These are phyloP conservation scores for Boletellus ananiceps DNA, from an alignment of 768 basidiomycete genomes.

Conservation along the genomic window DNA sequence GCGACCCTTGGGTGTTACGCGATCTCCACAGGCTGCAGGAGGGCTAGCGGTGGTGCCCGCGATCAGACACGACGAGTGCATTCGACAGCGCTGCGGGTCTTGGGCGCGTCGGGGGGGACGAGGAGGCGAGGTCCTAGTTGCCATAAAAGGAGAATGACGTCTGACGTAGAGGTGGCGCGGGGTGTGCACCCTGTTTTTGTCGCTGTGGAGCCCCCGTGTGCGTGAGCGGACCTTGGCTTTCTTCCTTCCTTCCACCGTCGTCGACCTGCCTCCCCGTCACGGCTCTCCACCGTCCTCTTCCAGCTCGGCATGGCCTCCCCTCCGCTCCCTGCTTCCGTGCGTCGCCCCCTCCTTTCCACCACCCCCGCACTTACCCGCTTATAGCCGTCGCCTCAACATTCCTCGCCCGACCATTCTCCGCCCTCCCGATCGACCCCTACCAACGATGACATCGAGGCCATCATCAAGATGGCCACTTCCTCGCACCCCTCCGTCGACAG, in stretches of 20 bases:
- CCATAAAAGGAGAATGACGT: conserved; percentile 28
- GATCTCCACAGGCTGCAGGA: no score
- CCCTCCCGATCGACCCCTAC: conserved; percentile 38
- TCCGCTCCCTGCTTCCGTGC: conserved; percentile 6
- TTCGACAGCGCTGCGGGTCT: not conserved
- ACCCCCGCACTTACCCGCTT: not conserved
- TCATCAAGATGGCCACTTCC: conserved; percentile 88
- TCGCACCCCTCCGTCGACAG: conserved; percentile 50
- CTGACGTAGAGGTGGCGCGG: conserved; percentile 31
- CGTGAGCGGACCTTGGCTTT: conserved; percentile 17
- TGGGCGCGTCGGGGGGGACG: not conserved
- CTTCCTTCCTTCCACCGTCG: conserved; percentile 2
- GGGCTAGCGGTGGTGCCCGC: not conserved
- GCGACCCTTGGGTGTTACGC: no score
- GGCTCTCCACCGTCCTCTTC: not conserved
- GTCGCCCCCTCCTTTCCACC: not conserved
- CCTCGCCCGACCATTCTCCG: conserved; percentile 6
- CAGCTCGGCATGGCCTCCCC: conserved; percentile 13
- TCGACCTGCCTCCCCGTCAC: not conserved
- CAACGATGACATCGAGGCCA: conserved; percentile 86
- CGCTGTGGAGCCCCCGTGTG: conserved; percentile 33
- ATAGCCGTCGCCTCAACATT: conserved; percentile 11
- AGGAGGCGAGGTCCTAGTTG: conserved; percentile 1
- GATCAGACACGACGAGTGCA: not conserved
- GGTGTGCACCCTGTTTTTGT: conserved; percentile 33